Evolutionary conservation across 129 eudicot species (phyloP), one percentile per base, ranked within the genome.

Genomic region (Oenanthe sinensis): DNA sequence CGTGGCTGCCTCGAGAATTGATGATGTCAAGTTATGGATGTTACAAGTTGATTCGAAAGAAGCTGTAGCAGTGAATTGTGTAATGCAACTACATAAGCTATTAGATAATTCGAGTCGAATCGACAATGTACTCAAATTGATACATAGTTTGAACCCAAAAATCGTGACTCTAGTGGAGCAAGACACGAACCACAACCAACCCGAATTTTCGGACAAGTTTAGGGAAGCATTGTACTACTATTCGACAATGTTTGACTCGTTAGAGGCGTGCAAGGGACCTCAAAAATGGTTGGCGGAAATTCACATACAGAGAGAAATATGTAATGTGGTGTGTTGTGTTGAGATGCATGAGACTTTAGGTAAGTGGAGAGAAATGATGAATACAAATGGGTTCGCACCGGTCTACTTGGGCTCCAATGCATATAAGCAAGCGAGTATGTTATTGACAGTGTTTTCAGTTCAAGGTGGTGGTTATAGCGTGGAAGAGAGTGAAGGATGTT

Each of bases 401-500:
- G 79, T 93, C 44, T 88, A 85, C 78, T 69, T 93, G 73, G 95
- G 97, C 17, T 83, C 88, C 36, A 93, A 90, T 39, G 98, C 98
- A 28, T 89, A 81, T 62, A 93, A 87, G 89, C 98, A 93, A 82
- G 98, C 98, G 0, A 89, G 91, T 19, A 91, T 87, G 95, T 78
- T 93, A 67, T 77, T 93, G 81, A 90, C 97, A 0, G 36, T 93
- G 79, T 91, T 85, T 77, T 91, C 98, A 0, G 91, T 90, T 7
- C 92, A 91, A 71, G 98, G 97, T 43, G 98, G 98, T 47, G 98
- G 98, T 47, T 93, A 89, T 67, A 77, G 81, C 6, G 95, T 93
- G 33, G 92, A 93, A 69, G 98, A 93, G 73, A 89, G 84, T 17
- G 93, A 89, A 68, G 98, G 98, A 13, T 89, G 97, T 52, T 79